Base-by-base conservation (phyloP, 805 yeast species). In the Candida maesae region DNA sequence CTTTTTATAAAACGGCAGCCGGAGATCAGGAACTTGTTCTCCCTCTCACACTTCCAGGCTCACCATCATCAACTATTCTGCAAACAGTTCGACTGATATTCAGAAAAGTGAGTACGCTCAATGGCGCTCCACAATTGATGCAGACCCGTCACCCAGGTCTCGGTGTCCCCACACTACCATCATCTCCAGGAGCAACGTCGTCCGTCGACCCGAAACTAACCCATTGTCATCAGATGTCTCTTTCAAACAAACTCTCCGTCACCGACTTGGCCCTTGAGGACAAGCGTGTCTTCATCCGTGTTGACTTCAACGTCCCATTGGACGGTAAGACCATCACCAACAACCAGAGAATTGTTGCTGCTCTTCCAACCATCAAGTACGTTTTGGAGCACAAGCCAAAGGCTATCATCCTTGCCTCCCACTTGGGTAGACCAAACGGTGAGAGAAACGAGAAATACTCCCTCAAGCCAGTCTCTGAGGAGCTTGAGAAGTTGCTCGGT, bases 281-380 rank as follows among this genome's bases (percentile, higher is more conserved):
- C 68, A 90, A 93, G 79, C 81, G 97, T 67, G 99, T 93, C 68
- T 90, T 93, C 74, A 91, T 93, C 78, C 86, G 99, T 74, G 99
- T 95, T 50, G 97, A 91, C 69, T 85, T 85, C 79, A 85, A 85
- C 73, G 95, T 85, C 53, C 95, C 95, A 66, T 81, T 93, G 59
- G 98, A 93, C 64, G 98, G 97, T 58, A 79, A 78, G 62, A 90
- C 82, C 66, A 93, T 93, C 77, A 95, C 99, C 74, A 93, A 95
- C 81, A 95, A 93, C 78, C 98, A 93, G 76, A 84, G 99, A 75
- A 93, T 93, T 64, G 98, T 90, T 60, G 99, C 99, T 66, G 99
- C 99, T 56, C 73, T 95, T 60, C 99, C 99, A 68, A 91, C 99
- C 57, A 93, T 93, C 74, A 70, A 95, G 71, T 93, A 91, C 68